Base-by-base conservation (phyloP, 495 filamentous ascomycete genomes). In the Neurospora sublineolata region DNA sequence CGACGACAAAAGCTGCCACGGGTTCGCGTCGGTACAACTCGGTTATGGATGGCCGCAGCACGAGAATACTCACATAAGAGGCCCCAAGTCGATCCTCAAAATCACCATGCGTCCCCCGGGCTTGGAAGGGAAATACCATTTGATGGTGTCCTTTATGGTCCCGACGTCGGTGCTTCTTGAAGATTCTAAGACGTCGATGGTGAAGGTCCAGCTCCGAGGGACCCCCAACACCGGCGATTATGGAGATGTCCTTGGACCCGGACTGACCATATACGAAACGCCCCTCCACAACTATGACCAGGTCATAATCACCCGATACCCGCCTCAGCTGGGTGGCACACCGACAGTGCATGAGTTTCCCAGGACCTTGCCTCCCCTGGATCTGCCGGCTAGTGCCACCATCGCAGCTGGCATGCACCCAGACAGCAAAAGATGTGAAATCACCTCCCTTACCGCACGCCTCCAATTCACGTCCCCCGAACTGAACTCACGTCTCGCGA, bases 141-240 rank as follows among this genome's bases (percentile, higher is more conserved):
- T 84, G 8, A 69, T 81, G 37, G 78, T 77, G 33, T 81, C 80
- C 9, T 82, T 79, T 46, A 74, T 77, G 67, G 80, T 80, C 30
- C 81, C 82, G 20, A 79, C 77, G 8, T 73, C 70, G 60, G 64
- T 72, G 41, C 72, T 83, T 8, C 75, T 80, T 23, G 64, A 58
- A 4, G 69, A 82, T 37, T 75, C 78, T 16, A 42, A 71, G 23
- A 71, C 58, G 60, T 67, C 71, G 12, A 73, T 67, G 14, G 72
- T 81, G 33, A 71, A 69, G 16, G 74, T 82, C 38, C 67, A 70
- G 1, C 14, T 81, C 42, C 74, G 77, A 67, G 12, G 11, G 33
- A 71, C 39, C 0, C 33, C 69, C 1, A 58, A 14, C 7, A 27
- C 7, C 16, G 3, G 0, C 20, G 18, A 16, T 10, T 70, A 40